Evolutionary conservation across 257 asterid genomes (phyloP).

Genomic region (Pogostemon cablin): DNA sequence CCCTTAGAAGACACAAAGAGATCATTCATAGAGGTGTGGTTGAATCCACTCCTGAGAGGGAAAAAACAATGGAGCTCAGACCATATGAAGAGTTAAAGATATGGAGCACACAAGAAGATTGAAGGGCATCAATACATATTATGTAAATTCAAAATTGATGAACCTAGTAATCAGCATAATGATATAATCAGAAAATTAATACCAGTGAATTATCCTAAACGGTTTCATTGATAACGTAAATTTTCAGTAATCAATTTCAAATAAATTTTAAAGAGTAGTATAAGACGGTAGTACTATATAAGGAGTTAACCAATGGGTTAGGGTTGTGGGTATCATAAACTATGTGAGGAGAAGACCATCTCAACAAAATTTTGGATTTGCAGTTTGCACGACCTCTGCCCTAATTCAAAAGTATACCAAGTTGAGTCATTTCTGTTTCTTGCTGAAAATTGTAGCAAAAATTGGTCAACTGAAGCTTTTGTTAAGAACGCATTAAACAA

Average conservation of each 20-base stretch:
- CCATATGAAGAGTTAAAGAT: constrained; percentile 23
- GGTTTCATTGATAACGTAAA: background rate
- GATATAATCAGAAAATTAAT: background rate
- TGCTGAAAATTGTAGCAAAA: constrained; percentile 10
- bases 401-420: constrained; percentile 13
- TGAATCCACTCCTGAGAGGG: constrained; percentile 60
- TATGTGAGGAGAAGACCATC: background rate
- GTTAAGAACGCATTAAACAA: constrained; percentile 22
- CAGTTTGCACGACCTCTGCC: background rate
- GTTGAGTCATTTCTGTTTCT: constrained; percentile 19
- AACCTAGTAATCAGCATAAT: constrained; percentile 27
- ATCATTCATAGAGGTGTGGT: constrained; percentile 77
- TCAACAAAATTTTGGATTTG: background rate
- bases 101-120: constrained; percentile 16
- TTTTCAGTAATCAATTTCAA: background rate
- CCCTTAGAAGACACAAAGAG: constrained; percentile 75
- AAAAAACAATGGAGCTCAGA: constrained; percentile 23
- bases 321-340: constrained; percentile 1
- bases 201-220: background rate
- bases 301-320: background rate
- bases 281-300: background rate
- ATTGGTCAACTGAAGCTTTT: constrained; percentile 17
- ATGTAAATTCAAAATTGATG: constrained; percentile 21
- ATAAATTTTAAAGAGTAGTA: background rate
- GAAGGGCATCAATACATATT: constrained; percentile 18